phyloP scores from a whole-genome alignment of 2,329 filamentous ascomycete genomes.

The Cordyceps fumosorosea region DNA sequence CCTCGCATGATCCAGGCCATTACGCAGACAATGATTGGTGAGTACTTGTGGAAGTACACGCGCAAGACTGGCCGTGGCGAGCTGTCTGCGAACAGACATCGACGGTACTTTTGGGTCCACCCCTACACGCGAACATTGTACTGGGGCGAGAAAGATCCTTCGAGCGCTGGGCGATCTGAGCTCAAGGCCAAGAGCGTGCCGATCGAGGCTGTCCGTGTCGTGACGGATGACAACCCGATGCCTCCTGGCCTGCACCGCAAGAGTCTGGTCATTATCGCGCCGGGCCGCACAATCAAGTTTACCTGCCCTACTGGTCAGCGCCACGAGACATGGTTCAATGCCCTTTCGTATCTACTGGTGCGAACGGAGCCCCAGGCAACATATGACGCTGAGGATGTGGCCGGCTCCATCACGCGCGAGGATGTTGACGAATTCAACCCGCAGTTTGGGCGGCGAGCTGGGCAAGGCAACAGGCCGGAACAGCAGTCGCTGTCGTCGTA shows the following conservation, averaged over 20 bases:
- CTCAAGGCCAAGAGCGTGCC: slow-evolving; percentile 79
- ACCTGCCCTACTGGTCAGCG: slow-evolving; percentile 89
- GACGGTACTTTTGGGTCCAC: slow-evolving; percentile 98
- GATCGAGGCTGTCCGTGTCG: slow-evolving; percentile 87
- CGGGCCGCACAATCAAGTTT: slow-evolving; percentile 84
- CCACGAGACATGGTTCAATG: slow-evolving; percentile 98
- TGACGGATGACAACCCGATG: slow-evolving; percentile 90
- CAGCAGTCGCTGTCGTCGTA: slow-evolving; percentile 71
- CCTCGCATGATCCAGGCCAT: slow-evolving; percentile 98
- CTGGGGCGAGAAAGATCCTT: slow-evolving; percentile 90
- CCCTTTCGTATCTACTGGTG: slow-evolving; percentile 83
- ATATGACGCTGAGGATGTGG: slow-evolving; percentile 53
- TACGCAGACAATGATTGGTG: slow-evolving; percentile 98
- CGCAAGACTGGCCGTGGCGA: slow-evolving; percentile 85
- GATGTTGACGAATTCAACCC: slow-evolving; percentile 81
- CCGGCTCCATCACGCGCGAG: slow-evolving; percentile 51
- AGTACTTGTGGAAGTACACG: slow-evolving; percentile 98
- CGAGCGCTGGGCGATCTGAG: slow-evolving; percentile 68
- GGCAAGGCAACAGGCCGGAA: slow-evolving; percentile 39
- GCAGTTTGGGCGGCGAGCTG: slow-evolving; percentile 33
- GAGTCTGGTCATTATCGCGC: slow-evolving; percentile 84
- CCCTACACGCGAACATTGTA: slow-evolving; percentile 94
- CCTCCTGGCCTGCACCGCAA: slow-evolving; percentile 92
- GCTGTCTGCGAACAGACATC: slow-evolving; percentile 82
- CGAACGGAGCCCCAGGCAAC: slow-evolving; percentile 63